Conservation (phyloP, 768 basidiomycete species). For the Gyrodon lividus region DNA sequence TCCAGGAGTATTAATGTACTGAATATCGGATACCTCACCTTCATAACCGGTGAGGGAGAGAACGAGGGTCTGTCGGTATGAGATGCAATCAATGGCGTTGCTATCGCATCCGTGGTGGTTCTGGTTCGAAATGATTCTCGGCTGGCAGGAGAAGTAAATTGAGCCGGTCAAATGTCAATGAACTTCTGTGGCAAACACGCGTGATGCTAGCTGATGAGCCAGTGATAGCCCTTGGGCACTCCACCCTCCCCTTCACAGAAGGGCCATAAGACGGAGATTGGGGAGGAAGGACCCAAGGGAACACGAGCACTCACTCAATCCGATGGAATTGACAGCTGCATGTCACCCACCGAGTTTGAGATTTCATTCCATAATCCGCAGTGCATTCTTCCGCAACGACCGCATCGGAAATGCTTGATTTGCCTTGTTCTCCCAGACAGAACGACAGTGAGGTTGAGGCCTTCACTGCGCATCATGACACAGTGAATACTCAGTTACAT, state of each 20-base stretch:
- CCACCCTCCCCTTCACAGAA: not conserved
- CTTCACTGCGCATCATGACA: no score
- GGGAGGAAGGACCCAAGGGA: no score
- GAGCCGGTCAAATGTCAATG: not conserved
- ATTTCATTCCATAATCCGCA: no score
- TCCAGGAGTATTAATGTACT: no score
- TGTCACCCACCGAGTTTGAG: no score
- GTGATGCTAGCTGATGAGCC: not conserved
- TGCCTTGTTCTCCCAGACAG: no score
- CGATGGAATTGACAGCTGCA: no score
- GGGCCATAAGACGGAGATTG: not conserved
- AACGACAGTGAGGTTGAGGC: no score
- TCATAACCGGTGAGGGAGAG: not conserved
- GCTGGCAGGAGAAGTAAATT: not conserved
- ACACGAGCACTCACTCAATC: no score
- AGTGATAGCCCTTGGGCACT: not conserved
- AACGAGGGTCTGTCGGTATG: not conserved
- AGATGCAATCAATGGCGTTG: not conserved
- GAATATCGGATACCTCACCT: not conserved
- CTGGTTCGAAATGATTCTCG: not conserved
- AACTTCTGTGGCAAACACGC: not conserved
- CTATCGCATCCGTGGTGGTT: not conserved
- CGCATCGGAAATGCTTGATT: no score
- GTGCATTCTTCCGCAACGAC: no score
- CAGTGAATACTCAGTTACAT: not conserved